phyloP scores from a whole-genome alignment of 2,329 filamentous ascomycete genomes.

The Phyllosticta citriasiana region DNA sequence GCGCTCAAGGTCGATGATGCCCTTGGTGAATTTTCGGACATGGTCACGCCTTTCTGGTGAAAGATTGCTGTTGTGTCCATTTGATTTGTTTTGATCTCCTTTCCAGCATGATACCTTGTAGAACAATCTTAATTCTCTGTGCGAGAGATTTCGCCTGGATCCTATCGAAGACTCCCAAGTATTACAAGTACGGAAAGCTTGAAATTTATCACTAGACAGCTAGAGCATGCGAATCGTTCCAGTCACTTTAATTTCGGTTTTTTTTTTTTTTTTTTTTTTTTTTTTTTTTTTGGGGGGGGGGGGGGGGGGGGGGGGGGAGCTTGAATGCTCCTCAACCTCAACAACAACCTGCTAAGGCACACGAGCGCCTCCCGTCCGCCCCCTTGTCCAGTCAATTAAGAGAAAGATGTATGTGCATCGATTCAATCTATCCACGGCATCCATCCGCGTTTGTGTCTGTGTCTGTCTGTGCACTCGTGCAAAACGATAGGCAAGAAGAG shows the following conservation, averaged over 20 bases:
- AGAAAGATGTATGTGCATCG: not conserved
- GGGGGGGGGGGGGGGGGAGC: no score
- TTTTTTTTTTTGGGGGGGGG: no score
- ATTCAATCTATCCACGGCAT: not conserved
- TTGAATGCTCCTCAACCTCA: no score
- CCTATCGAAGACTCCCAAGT: no score
- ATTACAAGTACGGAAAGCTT: no score
- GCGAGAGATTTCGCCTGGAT: no score
- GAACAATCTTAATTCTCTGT: not conserved
- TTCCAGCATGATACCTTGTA: conserved; percentile 3
- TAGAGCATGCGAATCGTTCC: no score
- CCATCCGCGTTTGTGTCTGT: not conserved
- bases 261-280: no score
- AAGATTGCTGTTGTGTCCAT: not conserved
- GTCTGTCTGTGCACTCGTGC: not conserved
- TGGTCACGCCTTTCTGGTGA: conserved; percentile 14
- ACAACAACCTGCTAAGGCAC: no score
- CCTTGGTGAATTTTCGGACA: conserved; percentile 34
- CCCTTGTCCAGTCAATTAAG: not conserved
- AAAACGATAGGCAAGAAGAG: not conserved
- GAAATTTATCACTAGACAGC: no score
- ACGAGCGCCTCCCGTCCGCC: no score
- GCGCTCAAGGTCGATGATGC: conserved; percentile 32
- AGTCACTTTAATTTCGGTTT: no score
- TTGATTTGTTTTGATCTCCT: not conserved